Evolutionary conservation across 1,284 basidiomycete genomes (phyloP), one percentile per base, ranked within the genome.

Genomic region (Takashimella tepidaria): DNA sequence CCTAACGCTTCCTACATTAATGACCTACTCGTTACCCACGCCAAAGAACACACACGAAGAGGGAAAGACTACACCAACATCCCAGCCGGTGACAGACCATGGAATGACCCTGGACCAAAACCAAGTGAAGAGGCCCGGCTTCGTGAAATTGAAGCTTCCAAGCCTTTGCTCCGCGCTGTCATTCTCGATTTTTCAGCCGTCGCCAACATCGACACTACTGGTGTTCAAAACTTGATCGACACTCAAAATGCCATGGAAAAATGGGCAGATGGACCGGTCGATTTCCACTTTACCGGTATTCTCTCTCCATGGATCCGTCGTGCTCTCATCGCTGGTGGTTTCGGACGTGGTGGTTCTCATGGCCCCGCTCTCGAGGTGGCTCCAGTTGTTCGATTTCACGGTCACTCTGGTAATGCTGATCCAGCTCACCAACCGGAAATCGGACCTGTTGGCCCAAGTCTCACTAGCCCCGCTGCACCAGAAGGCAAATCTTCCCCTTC

Each of bases 281-380:
- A 91, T 74, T 88, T 89, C 68, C 76, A 76, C 64, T 77, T 77
- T 54, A 60, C 69, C 22, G 73, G 72, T 46, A 82, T 98, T 51
- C 82, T 93, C 51, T 93, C 90, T 0, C 92, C 92, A 0, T 98
- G 95, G 95, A 91, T 93, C 54, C 84, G 88, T 54, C 86, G 92
- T 47, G 90, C 89, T 2, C 82, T 96, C 45, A 80, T 90, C 59
- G 90, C 89, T 12, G 91, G 86, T 52, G 89, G 89, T 1, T 95
- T 96, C 68, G 92, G 92, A 5, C 79, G 57, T 20, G 74, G 66
- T 16, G 48, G 79, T 1, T 64, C 79, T 11, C 75, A 77, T 5
- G 73, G 72, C 27, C 58, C 74, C 4, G 80, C 80, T 3, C 76
- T 76, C 20, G 90, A 92, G 64, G 78, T 92, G 54, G 89, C 87